A percentile compares a stretch with the other conserved stretches of the same genome.
Evolutionary conservation across 768 basidiomycete species (phyloP).

Genomic region (Mycena polygramma): DNA sequence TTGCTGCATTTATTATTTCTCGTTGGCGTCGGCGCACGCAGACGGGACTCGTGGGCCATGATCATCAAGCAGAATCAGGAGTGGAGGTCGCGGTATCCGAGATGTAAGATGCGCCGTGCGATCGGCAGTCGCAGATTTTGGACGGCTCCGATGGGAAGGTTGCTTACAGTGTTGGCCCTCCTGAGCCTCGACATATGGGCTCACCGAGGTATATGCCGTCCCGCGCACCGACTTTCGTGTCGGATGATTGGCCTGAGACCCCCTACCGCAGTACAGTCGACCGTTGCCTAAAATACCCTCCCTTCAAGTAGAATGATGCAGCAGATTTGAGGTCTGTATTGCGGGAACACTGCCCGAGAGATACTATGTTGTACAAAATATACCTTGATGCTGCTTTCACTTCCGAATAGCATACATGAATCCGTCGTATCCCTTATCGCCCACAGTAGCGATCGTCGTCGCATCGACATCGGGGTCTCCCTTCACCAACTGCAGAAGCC

Average conservation of each 20-base stretch:
- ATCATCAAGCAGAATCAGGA: too few relatives aligned
- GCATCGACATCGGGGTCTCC: constrained; percentile 65
- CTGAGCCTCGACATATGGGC: too few relatives aligned
- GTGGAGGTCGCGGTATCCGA: too few relatives aligned
- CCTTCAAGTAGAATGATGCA: too few relatives aligned
- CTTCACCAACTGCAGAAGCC: constrained; percentile 59
- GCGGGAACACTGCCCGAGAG: too few relatives aligned
- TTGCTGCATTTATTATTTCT: too few relatives aligned
- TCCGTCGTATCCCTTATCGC: constrained; percentile 67
- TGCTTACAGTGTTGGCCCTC: too few relatives aligned
- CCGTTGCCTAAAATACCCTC: not conserved
- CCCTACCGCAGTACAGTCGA: not conserved
- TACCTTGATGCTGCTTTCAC: constrained; percentile 22
- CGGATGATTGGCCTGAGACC: not conserved
- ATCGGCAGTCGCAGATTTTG: not conserved
- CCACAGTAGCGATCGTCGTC: constrained; percentile 63
- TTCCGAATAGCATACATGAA: constrained; percentile 63
- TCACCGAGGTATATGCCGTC: not conserved
- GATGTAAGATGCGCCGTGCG: not conserved
- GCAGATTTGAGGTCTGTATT: too few relatives aligned
- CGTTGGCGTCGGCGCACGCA: too few relatives aligned
- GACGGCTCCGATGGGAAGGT: too few relatives aligned
- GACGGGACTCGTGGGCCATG: too few relatives aligned
- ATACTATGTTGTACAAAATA: not conserved
- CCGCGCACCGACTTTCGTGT: not conserved